Conservation (phyloP, 306 rosid genomes). For the Cucurbita moschata region DNA sequence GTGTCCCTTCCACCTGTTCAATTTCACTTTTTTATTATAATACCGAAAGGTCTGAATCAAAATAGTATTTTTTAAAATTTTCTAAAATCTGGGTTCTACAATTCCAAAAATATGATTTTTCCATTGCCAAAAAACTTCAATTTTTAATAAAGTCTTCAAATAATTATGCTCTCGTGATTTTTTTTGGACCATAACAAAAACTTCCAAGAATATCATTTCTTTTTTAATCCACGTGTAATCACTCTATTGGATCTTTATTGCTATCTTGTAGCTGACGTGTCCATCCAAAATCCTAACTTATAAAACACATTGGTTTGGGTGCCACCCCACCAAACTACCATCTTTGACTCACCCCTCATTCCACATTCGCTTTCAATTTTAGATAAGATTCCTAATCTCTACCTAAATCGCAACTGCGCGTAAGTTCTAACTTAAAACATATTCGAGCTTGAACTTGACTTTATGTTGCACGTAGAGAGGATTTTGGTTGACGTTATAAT, state of each 20-base stretch:
- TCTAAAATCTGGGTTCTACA: background rate
- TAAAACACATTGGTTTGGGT: background rate
- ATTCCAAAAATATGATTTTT: background rate
- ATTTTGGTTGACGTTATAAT: too few species aligned
- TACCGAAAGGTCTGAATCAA: too few species aligned
- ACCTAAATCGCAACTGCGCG: background rate
- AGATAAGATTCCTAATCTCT: background rate
- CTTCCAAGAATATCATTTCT: background rate
- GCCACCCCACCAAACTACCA: background rate
- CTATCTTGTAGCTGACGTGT: background rate
- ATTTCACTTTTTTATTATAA: background rate
- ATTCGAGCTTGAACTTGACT: too few species aligned
- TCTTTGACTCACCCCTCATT: background rate
- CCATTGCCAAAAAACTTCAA: background rate
- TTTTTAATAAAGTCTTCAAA: background rate
- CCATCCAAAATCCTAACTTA: background rate
- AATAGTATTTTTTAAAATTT: too few species aligned
- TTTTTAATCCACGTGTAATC: background rate
- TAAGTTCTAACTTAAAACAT: too few species aligned
- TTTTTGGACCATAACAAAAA: background rate
- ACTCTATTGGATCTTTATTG: background rate
- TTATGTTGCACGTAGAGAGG: too few species aligned
- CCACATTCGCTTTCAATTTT: background rate
- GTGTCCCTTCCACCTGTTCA: background rate
- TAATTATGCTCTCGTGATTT: background rate